Base-by-base conservation (phyloP, 148 eudicot genomes). In the Diospyros lotus region DNA sequence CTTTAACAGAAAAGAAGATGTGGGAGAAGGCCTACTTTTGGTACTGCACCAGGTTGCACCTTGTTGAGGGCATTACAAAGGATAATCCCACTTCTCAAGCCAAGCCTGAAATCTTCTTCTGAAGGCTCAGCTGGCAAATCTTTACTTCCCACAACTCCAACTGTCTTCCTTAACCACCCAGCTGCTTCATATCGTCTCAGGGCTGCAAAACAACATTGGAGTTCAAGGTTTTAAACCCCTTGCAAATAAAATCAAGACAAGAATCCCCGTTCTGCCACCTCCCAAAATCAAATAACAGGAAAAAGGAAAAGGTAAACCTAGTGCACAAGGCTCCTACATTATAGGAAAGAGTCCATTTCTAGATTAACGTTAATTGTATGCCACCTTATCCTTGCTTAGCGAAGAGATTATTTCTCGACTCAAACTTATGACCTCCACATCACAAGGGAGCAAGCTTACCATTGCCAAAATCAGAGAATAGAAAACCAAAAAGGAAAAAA, bases 51-150 rank as follows among this genome's bases (percentile, higher is more conserved):
- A 58, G 97, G 89, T 64, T 88, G 86, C 68, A 95, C 79, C 80
- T 88, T 91, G 81, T 95, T 95, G 66, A 95, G 88, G 51, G 85
- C 99, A 88, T 80, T 93, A 85, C 99, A 95, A 74, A 95, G 94
- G 60, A 95, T 79, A 63, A 90, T 93, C 14, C 99, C 98, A 69
- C 97, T 93, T 72, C 97, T 79, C 77, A 95, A 84, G 13, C 93
- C 97, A 13, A 90, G 85, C 78, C 97, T 85, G 77, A 95, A 95
- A 77, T 88, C 93, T 76, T 90, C 97, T 75, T 95, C 98, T 61
- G 97, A 90, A 38, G 99, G 98, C 79, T 93, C 89, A 77, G 94
- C 98, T 3, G 98, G 97, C 76, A 95, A 80, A 86, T 93, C 99
- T 80, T 88, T 95, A n/a, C 84, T 91, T 60, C 81, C 86, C 28